Percentiles rank a stretch among this genome's conserved stretches.
These are phyloP conservation scores for Microstegium vimineum DNA, from an alignment of 176 grass and related monocot species.

Conservation along the genomic window DNA sequence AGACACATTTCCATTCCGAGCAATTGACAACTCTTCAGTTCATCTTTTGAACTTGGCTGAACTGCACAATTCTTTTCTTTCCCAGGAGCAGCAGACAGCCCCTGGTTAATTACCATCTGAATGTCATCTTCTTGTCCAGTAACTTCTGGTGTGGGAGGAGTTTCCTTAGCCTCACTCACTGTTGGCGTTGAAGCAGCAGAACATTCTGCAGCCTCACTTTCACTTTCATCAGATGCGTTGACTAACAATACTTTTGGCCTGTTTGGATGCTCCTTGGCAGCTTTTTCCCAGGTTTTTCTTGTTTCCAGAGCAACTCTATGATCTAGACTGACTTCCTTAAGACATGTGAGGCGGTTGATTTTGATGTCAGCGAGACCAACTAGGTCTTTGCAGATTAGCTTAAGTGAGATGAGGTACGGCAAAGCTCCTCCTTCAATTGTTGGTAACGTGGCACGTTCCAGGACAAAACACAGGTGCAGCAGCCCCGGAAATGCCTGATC, in stretches of 20 bases:
- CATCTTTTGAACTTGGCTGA: slow-evolving; percentile 1
- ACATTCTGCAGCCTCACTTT: not conserved
- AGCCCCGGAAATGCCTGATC: not conserved
- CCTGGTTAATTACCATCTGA: not conserved
- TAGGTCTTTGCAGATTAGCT: slow-evolving; percentile 16
- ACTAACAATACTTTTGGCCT: slow-evolving; percentile 5
- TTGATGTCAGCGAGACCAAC: not conserved
- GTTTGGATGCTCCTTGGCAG: slow-evolving; percentile 1
- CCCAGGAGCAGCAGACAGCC: not conserved
- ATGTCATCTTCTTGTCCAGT: not conserved
- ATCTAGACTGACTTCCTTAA: slow-evolving; percentile 15
- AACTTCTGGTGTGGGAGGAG: not conserved
- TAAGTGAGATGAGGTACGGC: not conserved
- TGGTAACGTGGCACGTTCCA: not conserved
- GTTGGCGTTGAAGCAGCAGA: not conserved
- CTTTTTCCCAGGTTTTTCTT: not conserved
- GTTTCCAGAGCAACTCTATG: not conserved
- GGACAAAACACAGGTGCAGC: slow-evolving; percentile 5
- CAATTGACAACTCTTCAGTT: not conserved
- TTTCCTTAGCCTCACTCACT: not conserved
- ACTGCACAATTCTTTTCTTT: not conserved
- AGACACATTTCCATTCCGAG: not conserved
- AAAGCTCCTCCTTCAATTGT: slow-evolving; percentile 15
- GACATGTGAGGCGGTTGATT: not conserved
- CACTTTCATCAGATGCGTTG: not conserved